Evolutionary conservation across 176 grass and related monocot species (phyloP).

Genomic region (Carex kokanica): DNA sequence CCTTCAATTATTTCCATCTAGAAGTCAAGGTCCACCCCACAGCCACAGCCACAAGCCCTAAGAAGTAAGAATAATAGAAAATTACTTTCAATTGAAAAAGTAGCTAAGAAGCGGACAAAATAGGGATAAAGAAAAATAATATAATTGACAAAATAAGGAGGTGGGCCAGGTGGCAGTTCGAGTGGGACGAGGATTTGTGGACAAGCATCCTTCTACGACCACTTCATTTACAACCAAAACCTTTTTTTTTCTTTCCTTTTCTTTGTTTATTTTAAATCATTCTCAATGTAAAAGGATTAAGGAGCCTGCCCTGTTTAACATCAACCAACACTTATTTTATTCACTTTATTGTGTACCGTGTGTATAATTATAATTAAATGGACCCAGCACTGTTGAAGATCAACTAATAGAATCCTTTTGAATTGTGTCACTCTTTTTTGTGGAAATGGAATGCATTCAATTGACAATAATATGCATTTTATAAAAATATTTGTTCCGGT

Average conservation of each 20-base stretch:
- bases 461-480: too few relatives aligned
- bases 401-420: background rate
- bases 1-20: too few relatives aligned
- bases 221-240: background rate
- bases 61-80: background rate
- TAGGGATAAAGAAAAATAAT: background rate
- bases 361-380: background rate
- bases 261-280: background rate
- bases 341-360: background rate
- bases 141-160: background rate
- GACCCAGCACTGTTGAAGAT: background rate
- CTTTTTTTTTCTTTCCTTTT: background rate
- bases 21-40: background rate
- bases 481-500: too few relatives aligned
- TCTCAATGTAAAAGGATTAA: background rate
- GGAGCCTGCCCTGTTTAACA: background rate
- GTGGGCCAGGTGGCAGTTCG: background rate
- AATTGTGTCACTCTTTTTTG: background rate
- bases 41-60: background rate
- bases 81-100: background rate
- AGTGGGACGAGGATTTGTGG: slow-evolving; percentile 62
- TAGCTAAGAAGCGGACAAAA: background rate
- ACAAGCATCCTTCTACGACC: slow-evolving; percentile 26
- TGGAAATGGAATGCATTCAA: too few relatives aligned
- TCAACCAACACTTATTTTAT: background rate